phyloP scores from a whole-genome alignment of 2,329 filamentous ascomycete species.

The Paracoccidioides brasiliensis region DNA sequence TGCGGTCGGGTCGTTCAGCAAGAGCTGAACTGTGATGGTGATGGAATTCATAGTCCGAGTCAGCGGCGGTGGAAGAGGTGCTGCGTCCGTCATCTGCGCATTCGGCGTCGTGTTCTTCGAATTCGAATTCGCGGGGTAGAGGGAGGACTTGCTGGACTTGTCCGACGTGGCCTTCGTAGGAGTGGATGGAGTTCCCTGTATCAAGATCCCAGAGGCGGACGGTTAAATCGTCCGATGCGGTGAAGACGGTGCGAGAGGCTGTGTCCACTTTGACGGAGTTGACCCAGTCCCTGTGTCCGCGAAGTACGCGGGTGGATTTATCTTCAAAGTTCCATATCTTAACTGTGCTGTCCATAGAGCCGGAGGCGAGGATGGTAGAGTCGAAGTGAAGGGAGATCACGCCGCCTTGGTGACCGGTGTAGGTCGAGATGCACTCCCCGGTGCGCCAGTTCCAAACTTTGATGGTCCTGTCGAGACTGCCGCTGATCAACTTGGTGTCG shows the following conservation, averaged over 20 bases:
- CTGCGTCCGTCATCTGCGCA: slow-evolving; percentile 27
- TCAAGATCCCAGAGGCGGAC: slow-evolving; percentile 90
- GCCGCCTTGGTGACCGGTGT: slow-evolving; percentile 65
- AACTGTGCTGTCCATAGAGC: slow-evolving; percentile 77
- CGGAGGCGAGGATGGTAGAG: slow-evolving; percentile 69
- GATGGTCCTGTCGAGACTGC: slow-evolving; percentile 73
- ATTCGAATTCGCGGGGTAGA: slow-evolving; percentile 76
- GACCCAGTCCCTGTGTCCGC: slow-evolving; percentile 86
- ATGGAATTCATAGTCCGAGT: slow-evolving; percentile 8
- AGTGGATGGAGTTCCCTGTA: slow-evolving; percentile 60
- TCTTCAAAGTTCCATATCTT: slow-evolving; percentile 88
- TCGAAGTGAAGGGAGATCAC: slow-evolving; percentile 84
- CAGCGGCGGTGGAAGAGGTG: slow-evolving; percentile 10
- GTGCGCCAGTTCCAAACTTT: slow-evolving; percentile 97
- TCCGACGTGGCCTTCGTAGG: slow-evolving; percentile 80
- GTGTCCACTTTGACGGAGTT: slow-evolving; percentile 87
- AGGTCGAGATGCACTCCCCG: slow-evolving; percentile 70
- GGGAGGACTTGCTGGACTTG: slow-evolving; percentile 86
- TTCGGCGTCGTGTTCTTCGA: slow-evolving; percentile 54
- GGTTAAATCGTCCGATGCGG: slow-evolving; percentile 84
- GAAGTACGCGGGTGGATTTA: slow-evolving; percentile 64
- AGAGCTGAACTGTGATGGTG: slow-evolving; percentile 3
- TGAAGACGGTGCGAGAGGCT: slow-evolving; percentile 71
- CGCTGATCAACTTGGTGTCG: slow-evolving; percentile 79
- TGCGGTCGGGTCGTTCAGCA: slow-evolving; percentile 8